Evolutionary conservation across 108 stramenopile species (phyloP).

Genomic region (Nannochloropsis salina): DNA sequence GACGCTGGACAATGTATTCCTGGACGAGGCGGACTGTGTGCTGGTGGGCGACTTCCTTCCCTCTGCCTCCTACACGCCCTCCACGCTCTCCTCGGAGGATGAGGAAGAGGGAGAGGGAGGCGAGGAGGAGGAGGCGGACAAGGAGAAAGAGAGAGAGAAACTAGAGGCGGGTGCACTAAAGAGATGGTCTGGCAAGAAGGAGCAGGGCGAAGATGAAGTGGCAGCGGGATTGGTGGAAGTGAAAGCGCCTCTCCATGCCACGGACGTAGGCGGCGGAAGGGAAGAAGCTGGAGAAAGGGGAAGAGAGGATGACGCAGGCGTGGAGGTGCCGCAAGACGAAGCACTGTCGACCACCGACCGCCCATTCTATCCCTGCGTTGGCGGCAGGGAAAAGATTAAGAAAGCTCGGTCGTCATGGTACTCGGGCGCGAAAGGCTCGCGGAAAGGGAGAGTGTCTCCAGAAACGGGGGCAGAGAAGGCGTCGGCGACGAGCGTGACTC

Average conservation of each 20-base stretch:
- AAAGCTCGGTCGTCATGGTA: not conserved
- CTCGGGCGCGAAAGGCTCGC: not conserved
- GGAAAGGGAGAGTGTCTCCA: no score
- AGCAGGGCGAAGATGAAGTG: not conserved
- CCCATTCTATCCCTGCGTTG: no score
- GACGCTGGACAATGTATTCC: not conserved
- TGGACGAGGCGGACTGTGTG: conserved; percentile 3
- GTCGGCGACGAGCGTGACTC: not conserved
- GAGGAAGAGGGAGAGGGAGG: not conserved
- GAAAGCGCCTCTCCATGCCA: not conserved
- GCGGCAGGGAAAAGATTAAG: not conserved
- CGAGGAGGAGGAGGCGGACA: not conserved
- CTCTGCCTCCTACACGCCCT: not conserved
- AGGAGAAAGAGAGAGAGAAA: not conserved
- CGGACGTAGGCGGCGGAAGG: no score
- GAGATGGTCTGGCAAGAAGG: not conserved
- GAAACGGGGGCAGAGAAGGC: not conserved
- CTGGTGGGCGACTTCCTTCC: not conserved
- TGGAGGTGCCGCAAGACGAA: not conserved
- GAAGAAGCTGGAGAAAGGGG: no score
- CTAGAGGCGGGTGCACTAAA: not conserved
- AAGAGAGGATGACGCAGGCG: no score
- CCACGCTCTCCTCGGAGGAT: not conserved
- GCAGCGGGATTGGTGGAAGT: not conserved
- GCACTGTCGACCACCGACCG: not conserved